Conservation (phyloP, 2,329 filamentous ascomycete species). For the Orbilia quercus region DNA sequence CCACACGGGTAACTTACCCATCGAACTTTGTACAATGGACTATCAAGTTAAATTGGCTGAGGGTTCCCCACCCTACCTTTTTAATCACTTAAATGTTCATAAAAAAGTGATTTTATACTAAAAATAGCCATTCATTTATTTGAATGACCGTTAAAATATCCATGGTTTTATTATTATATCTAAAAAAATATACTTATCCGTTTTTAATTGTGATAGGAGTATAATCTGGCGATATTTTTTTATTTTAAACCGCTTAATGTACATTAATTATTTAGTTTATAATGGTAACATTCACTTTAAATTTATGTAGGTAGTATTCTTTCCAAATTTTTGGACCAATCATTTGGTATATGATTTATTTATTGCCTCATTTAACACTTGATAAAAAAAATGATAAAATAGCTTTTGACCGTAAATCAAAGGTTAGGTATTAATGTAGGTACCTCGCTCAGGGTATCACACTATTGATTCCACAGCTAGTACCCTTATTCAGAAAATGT, state of each 20-base stretch:
- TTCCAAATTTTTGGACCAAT: slow-evolving; percentile 5
- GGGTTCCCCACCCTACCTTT: no score
- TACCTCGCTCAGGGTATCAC: slow-evolving; percentile 2
- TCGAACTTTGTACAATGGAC: no score
- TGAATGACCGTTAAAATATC: slow-evolving; percentile 9
- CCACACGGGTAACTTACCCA: neutral
- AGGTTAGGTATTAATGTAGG: slow-evolving; percentile 6
- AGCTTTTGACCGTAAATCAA: neutral
- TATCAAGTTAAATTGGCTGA: no score
- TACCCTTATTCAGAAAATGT: slow-evolving; percentile 9
- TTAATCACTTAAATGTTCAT: neutral
- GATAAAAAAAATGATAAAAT: slow-evolving; percentile 5
- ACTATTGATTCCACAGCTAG: slow-evolving; percentile 4
- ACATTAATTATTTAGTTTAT: slow-evolving; percentile 8
- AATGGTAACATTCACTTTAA: slow-evolving; percentile 7
- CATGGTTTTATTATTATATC: slow-evolving; percentile 10
- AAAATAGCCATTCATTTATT: slow-evolving; percentile 3
- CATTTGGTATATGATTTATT: slow-evolving; percentile 10
- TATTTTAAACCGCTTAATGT: slow-evolving; percentile 5
- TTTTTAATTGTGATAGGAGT: slow-evolving; percentile 1
- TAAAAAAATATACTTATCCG: slow-evolving; percentile 5
- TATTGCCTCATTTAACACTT: slow-evolving; percentile 8
- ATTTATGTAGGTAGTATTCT: slow-evolving; percentile 7
- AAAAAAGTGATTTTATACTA: neutral
- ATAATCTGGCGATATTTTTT: slow-evolving; percentile 5